These are phyloP conservation scores for Lyophyllum semitale DNA, from an alignment of 768 basidiomycete genomes.

Conservation along the genomic window DNA sequence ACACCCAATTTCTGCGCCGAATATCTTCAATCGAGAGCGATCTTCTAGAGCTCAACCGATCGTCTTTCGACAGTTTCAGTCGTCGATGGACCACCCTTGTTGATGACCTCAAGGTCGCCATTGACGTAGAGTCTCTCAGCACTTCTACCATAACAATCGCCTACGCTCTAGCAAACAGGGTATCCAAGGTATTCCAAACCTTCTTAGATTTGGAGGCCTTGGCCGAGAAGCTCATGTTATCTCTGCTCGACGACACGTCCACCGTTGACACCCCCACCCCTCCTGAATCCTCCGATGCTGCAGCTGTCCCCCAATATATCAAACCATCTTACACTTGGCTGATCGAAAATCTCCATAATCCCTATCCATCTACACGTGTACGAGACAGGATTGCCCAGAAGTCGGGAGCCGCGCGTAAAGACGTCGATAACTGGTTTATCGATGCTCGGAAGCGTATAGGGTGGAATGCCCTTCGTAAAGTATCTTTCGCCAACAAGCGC, in stretches of 20 bases:
- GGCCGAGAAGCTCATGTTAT: conserved; percentile 4
- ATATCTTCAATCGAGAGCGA: conserved; percentile 9
- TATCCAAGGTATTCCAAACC: not conserved
- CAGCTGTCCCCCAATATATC: conserved; percentile 22
- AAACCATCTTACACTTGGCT: conserved; percentile 42
- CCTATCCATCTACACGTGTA: conserved; percentile 43
- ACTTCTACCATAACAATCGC: conserved; percentile 11
- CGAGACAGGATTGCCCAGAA: conserved; percentile 29
- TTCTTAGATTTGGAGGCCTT: conserved; percentile 13
- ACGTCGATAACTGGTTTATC: conserved; percentile 51
- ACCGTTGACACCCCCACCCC: not conserved
- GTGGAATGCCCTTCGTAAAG: conserved; percentile 45
- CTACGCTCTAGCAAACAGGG: conserved; percentile 11
- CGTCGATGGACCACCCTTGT: conserved; percentile 10
- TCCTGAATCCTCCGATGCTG: not conserved
- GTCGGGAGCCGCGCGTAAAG: conserved; percentile 24
- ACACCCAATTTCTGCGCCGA: conserved; percentile 7
- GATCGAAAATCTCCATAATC: conserved; percentile 46
- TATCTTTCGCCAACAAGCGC: conserved; percentile 34
- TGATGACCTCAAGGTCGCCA: conserved; percentile 10
- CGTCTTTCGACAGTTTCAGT: conserved; percentile 11
- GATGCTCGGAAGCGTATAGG: conserved; percentile 54
- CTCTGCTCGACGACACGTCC: conserved; percentile 3
- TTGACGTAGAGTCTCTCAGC: conserved; percentile 6
- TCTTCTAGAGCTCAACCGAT: conserved; percentile 5